These are phyloP conservation scores for Penstemon barbatus DNA, from an alignment of 257 asterid species.

Conservation along the genomic window DNA sequence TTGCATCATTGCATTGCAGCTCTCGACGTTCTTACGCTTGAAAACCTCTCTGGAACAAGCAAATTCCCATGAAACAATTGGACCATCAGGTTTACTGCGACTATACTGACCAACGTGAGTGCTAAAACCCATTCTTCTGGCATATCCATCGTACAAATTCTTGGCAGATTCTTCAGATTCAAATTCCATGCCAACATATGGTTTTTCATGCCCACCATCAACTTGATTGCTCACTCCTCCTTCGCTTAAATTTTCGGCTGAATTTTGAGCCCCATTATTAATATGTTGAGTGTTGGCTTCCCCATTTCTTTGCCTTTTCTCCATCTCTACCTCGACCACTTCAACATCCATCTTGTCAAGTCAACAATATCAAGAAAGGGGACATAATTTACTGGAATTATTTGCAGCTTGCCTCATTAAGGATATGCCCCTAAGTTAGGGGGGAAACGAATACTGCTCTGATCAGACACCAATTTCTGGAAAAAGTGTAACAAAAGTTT, in stretches of 20 bases:
- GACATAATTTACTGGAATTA: conserved; percentile 18
- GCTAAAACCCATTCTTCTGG: conserved; percentile 64
- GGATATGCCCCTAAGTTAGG: neutral
- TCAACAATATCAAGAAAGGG: conserved; percentile 22
- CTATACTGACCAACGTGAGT: conserved; percentile 58
- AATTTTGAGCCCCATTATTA: conserved; percentile 38
- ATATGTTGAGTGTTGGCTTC: conserved; percentile 33
- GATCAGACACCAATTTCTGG: neutral
- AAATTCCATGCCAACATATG: conserved; percentile 70
- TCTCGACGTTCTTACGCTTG: conserved; percentile 56
- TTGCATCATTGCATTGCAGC: conserved; percentile 66
- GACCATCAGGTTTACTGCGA: conserved; percentile 65
- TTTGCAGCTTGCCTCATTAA: conserved; percentile 26
- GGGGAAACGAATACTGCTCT: conserved; percentile 1
- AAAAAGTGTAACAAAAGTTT: conserved; percentile 17
- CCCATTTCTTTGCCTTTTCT: conserved; percentile 44
- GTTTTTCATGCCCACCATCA: conserved; percentile 47
- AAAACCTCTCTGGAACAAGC: conserved; percentile 64
- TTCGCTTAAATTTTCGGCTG: conserved; percentile 38
- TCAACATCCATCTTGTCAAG: conserved; percentile 43
- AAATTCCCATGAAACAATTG: conserved; percentile 62
- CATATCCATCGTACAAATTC: conserved; percentile 65
- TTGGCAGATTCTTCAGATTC: conserved; percentile 73
- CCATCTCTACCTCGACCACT: conserved; percentile 45
- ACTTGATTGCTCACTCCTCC: conserved; percentile 36